Evolutionary conservation across 2,329 filamentous ascomycete species (phyloP).

Genomic region (Colletotrichum sp.): DNA sequence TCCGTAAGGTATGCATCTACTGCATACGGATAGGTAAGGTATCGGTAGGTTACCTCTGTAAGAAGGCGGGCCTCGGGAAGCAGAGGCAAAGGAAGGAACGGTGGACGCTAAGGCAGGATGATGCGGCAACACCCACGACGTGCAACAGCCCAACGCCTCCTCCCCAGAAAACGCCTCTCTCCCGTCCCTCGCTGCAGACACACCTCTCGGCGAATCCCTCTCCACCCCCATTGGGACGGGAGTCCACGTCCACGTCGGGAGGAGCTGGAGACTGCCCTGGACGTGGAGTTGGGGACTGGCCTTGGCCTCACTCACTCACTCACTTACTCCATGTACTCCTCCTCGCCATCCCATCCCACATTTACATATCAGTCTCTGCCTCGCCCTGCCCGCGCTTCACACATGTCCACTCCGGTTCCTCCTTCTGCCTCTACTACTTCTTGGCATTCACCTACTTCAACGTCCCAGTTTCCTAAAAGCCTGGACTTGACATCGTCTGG

Average conservation of each 20-base stretch:
- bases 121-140: neutral
- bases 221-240: neutral
- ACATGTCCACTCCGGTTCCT: neutral
- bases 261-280: neutral
- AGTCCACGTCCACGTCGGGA: neutral
- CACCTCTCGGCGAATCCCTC: neutral
- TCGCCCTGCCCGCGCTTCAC: constrained; percentile 5
- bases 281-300: neutral
- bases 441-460: constrained; percentile 3
- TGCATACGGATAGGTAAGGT: neutral
- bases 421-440: neutral
- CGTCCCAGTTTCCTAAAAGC: neutral
- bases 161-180: neutral
- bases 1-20: neutral
- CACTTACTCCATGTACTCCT: neutral
- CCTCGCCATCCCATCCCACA: neutral
- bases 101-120: neutral
- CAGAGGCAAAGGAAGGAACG: neutral
- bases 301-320: neutral
- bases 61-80: constrained; percentile 7
- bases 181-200: neutral
- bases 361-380: constrained; percentile 10
- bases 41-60: neutral
- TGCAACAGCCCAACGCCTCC: neutral
- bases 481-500: neutral